Conservation (phyloP, 1,139 yeast genomes). For the Hansenula sp. region DNA sequence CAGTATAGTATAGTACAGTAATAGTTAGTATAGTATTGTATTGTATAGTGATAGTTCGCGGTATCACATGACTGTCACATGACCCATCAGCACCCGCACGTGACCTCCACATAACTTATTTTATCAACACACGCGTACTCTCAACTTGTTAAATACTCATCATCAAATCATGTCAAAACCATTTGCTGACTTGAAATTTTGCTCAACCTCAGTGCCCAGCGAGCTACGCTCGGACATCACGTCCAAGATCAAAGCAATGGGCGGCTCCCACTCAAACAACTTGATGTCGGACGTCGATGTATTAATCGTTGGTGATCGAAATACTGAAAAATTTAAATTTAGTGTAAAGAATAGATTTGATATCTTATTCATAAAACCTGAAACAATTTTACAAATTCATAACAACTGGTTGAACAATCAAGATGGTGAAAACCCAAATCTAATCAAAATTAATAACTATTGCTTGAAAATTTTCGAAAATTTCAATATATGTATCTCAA, state of each 20-base stretch:
- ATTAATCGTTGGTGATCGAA: slow-evolving; percentile 58
- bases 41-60: no score
- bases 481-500: slow-evolving; percentile 48
- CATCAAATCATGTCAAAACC: slow-evolving; percentile 1
- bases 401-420: slow-evolving; percentile 53
- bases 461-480: slow-evolving; percentile 44
- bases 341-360: slow-evolving; percentile 59
- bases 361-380: slow-evolving; percentile 49
- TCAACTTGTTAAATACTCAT: no score
- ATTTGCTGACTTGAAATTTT: not conserved
- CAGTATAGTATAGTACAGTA: no score
- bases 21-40: no score
- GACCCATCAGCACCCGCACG: no score
- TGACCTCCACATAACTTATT: no score
- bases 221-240: slow-evolving; percentile 26
- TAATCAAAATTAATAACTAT: slow-evolving; percentile 23
- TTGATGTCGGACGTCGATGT: slow-evolving; percentile 66
- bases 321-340: slow-evolving; percentile 64
- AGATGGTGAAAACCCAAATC: slow-evolving; percentile 23
- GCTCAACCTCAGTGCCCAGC: slow-evolving; percentile 28
- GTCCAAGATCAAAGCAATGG: slow-evolving; percentile 48
- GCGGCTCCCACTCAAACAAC: slow-evolving; percentile 59
- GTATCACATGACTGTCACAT: no score
- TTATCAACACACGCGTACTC: no score
- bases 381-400: slow-evolving; percentile 42